phyloP scores from a whole-genome alignment of 1,284 basidiomycete genomes.

The Xerocomus minutiporus region DNA sequence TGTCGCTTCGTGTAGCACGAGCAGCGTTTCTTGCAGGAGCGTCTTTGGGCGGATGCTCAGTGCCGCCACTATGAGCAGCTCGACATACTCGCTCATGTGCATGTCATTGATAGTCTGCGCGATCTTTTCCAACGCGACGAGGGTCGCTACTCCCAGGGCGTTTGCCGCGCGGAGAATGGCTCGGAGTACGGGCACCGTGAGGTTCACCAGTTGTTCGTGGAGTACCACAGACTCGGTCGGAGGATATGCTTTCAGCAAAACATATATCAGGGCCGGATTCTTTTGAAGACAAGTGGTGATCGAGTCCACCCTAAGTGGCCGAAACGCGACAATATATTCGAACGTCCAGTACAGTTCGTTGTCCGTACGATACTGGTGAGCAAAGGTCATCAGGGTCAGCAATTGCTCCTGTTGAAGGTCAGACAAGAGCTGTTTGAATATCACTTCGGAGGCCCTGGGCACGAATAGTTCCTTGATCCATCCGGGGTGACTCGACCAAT shows the following conservation, averaged over 20 bases:
- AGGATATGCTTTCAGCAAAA: constrained; percentile 45
- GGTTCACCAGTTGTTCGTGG: constrained; percentile 28
- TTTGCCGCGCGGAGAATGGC: constrained; percentile 53
- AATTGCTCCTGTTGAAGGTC: constrained; percentile 34
- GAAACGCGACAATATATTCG: constrained; percentile 32
- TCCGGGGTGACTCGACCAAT: constrained; percentile 42
- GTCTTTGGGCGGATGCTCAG: constrained; percentile 46
- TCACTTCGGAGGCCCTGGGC: constrained; percentile 29
- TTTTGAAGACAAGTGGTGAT: constrained; percentile 43
- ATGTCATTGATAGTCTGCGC: constrained; percentile 39
- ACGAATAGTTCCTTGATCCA: constrained; percentile 28
- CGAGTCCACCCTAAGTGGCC: constrained; percentile 33
- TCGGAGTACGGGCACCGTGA: constrained; percentile 38
- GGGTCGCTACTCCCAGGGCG: constrained; percentile 45
- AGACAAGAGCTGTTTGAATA: constrained; percentile 32
- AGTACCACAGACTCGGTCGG: constrained; percentile 35
- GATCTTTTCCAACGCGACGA: constrained; percentile 56
- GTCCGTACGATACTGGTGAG: constrained; percentile 46
- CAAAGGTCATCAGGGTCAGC: constrained; percentile 38
- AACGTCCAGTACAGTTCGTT: constrained; percentile 53
- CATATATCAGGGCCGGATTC: constrained; percentile 51
- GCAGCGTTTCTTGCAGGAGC: constrained; percentile 53
- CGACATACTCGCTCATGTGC: constrained; percentile 41
- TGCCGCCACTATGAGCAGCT: constrained; percentile 48
- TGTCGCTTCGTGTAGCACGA: constrained; percentile 54